Conservation (phyloP, 2,329 filamentous ascomycete species). For the Fusarium sacchari region DNA sequence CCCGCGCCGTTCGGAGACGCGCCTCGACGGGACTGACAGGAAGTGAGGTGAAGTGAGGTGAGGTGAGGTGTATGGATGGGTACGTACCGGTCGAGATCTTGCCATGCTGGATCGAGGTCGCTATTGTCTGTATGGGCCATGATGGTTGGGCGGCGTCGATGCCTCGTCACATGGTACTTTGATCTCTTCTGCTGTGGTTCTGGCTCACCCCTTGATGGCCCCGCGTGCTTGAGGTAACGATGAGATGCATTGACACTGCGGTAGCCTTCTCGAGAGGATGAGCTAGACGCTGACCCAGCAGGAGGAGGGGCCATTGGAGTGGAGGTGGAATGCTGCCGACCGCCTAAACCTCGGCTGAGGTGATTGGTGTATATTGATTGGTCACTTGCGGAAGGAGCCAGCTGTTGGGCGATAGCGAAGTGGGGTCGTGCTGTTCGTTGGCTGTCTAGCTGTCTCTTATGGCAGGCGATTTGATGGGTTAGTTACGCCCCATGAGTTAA, state of each 20-base stretch:
- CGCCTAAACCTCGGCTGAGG: conserved; percentile 41
- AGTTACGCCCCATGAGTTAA: conserved; percentile 37
- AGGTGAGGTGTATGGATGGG: background rate
- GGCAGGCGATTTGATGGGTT: conserved; percentile 18
- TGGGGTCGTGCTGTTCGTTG: conserved; percentile 15
- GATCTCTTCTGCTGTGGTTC: conserved; percentile 27
- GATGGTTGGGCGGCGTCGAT: conserved; percentile 46
- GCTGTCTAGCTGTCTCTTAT: conserved; percentile 30
- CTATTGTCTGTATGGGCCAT: conserved; percentile 49
- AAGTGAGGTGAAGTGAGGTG: background rate
- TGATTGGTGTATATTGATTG: conserved; percentile 30
- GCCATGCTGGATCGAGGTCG: conserved; percentile 72
- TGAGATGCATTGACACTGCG: conserved; percentile 40
- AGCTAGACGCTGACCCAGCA: conserved; percentile 38
- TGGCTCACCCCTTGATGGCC: conserved; percentile 33
- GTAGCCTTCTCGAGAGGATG: conserved; percentile 36
- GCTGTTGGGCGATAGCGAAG: conserved; percentile 2
- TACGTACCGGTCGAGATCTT: conserved; percentile 79
- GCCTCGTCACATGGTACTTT: conserved; percentile 43
- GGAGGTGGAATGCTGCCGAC: conserved; percentile 30
- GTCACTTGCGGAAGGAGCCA: conserved; percentile 1
- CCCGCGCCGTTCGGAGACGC: conserved; percentile 6
- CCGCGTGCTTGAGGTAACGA: conserved; percentile 46
- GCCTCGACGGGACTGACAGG: background rate
- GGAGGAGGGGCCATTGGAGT: conserved; percentile 40